phyloP scores from a whole-genome alignment of 2,329 filamentous ascomycete species.

The Xylariales sp. region DNA sequence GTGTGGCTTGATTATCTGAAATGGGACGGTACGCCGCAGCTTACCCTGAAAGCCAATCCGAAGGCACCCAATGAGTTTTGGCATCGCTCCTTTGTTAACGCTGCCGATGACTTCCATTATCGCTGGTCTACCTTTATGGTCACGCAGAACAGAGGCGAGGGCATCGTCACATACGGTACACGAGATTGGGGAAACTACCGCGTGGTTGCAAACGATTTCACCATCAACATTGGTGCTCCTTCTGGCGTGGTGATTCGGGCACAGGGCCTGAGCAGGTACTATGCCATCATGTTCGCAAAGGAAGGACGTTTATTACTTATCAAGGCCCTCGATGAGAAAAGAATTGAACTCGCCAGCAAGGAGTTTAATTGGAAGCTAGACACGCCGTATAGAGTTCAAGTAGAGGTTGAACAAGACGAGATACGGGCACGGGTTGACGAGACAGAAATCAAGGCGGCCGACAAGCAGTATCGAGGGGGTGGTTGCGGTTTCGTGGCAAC shows the following conservation, averaged over 20 bases:
- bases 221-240: slow-evolving; percentile 19
- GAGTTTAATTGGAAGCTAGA: slow-evolving; percentile 1
- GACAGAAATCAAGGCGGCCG: background rate
- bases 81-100: slow-evolving; percentile 24
- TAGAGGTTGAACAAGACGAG: background rate
- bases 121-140: slow-evolving; percentile 17
- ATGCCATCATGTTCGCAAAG: slow-evolving; percentile 19
- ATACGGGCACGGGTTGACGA: background rate
- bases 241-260: slow-evolving; percentile 23
- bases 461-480: background rate
- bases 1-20: background rate
- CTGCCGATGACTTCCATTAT: slow-evolving; percentile 18
- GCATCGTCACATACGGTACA: slow-evolving; percentile 27
- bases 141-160: slow-evolving; percentile 25
- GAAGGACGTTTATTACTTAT: slow-evolving; percentile 14
- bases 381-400: background rate
- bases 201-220: slow-evolving; percentile 16
- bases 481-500: slow-evolving; percentile 1
- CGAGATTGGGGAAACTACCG: slow-evolving; percentile 27
- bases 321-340: slow-evolving; percentile 19
- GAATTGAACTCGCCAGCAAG: slow-evolving; percentile 7
- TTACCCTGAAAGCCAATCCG: background rate
- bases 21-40: background rate
- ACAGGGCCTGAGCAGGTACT: slow-evolving; percentile 27
- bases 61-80: slow-evolving; percentile 18